These are phyloP conservation scores for Prunus mira DNA, from an alignment of 306 rosid species.

Conservation along the genomic window DNA sequence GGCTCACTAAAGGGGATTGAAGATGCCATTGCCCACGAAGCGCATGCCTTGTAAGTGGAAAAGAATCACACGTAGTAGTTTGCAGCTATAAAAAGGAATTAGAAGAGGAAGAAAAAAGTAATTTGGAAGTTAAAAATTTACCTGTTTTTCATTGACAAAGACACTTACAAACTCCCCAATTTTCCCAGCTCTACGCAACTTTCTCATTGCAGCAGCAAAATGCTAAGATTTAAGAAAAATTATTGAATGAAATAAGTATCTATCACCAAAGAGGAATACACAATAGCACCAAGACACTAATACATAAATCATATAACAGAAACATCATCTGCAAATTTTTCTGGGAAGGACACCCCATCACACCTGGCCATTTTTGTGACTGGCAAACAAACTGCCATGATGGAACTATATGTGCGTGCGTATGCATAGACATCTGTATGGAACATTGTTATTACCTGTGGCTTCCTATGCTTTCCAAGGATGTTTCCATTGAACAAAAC, in stretches of 20 bases:
- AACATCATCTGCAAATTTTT: too few species aligned
- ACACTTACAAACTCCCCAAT: constrained; percentile 90
- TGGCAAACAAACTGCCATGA: neutral
- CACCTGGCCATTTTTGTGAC: neutral
- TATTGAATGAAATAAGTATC: neutral
- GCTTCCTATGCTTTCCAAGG: constrained; percentile 91
- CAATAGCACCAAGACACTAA: neutral
- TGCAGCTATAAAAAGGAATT: constrained; percentile 9
- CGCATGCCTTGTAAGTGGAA: neutral
- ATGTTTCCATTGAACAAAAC: constrained; percentile 84
- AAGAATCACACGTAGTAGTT: neutral
- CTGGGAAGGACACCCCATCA: too few species aligned
- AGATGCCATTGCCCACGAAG: neutral
- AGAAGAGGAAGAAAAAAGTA: neutral
- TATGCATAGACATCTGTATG: neutral
- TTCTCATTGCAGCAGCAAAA: constrained; percentile 71
- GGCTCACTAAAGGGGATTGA: neutral
- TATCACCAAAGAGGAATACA: neutral
- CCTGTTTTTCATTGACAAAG: constrained; percentile 80
- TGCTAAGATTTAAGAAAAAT: constrained; percentile 19
- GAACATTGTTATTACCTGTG: constrained; percentile 48
- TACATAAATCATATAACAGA: constrained; percentile 1
- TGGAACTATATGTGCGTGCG: neutral
- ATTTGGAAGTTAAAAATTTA: constrained; percentile 16
- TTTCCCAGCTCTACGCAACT: constrained; percentile 78